Base-by-base conservation (phyloP, 2,329 filamentous ascomycete species). In the Phialophora chinensis region DNA sequence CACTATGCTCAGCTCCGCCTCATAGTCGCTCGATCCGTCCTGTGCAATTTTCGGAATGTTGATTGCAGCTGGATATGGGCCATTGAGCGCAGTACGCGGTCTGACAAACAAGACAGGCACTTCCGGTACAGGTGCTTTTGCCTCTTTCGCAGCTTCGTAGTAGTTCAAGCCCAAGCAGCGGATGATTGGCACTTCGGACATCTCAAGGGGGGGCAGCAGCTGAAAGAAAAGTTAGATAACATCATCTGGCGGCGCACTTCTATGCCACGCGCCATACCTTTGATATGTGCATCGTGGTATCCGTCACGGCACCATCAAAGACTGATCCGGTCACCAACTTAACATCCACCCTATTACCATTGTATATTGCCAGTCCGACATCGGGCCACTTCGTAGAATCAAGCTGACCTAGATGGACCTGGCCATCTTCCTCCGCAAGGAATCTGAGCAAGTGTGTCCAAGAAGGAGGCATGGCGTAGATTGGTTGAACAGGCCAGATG, bases 141-240 rank as follows among this genome's bases (percentile, higher is more conserved):
- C 76, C 69, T 80, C 79, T 29, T 58, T 54, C 3, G 77, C 78
- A 62, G 79, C 78, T 66, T 80, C 75, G 29, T 69, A 69, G 70
- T 81, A 81, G 74, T 82, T 83, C 54, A 82, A 77, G 7, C 81
- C 80, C 42, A 82, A 69, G 71, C 80, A 82, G n/a, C 79, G 78
- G 54, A 82, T 79, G 11, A 62, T 57, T 11, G 62, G 57, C 17
- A 38, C 47, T 31, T 66, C 54, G 14, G 61, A 47, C 23, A 53
- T 42, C n/a, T 33, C 20, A 11, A 57, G 17, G 31, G 54, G 54
- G 14, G 54, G 29, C n/a, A 57, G 29, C 17, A 57, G 54, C 54
- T 57, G 8, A 1, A 31, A 56, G 8, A 38, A 14, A 17, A 53
- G 27, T 35, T 14, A 20, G 12, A 12, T 1, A 38, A 29, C 29